phyloP scores from a whole-genome alignment of 768 basidiomycete species.

The Pulveroboletus sp. region DNA sequence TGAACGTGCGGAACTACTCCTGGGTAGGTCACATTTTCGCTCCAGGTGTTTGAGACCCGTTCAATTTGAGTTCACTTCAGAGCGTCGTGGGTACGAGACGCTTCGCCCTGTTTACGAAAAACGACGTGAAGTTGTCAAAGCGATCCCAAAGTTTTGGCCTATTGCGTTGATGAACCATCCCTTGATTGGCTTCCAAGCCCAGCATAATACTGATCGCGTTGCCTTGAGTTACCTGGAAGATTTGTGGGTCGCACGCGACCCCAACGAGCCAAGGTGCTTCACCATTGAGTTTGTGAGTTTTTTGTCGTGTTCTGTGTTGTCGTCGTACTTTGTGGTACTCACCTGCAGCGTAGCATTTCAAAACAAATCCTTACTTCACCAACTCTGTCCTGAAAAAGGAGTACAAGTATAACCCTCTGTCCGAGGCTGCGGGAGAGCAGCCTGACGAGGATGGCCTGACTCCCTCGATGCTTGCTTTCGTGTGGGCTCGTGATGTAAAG shows the following conservation, averaged over 20 bases:
- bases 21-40: slow-evolving; percentile 48
- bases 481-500: slow-evolving; percentile 71
- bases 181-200: slow-evolving; percentile 57
- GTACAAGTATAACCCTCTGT: slow-evolving; percentile 63
- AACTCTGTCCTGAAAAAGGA: slow-evolving; percentile 77
- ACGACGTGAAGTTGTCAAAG: slow-evolving; percentile 61
- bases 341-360: slow-evolving; percentile 56
- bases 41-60: background rate
- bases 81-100: slow-evolving; percentile 56
- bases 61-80: slow-evolving; percentile 33
- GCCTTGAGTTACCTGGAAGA: slow-evolving; percentile 84
- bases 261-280: slow-evolving; percentile 72
- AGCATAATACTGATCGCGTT: slow-evolving; percentile 71
- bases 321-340: background rate
- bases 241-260: slow-evolving; percentile 74
- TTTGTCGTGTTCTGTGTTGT: slow-evolving; percentile 1
- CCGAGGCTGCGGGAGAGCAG: slow-evolving; percentile 48
- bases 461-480: slow-evolving; percentile 72
- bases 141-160: slow-evolving; percentile 81
- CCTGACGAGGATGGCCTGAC: slow-evolving; percentile 74
- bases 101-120: slow-evolving; percentile 62
- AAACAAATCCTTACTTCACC: slow-evolving; percentile 79
- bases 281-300: slow-evolving; percentile 82
- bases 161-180: slow-evolving; percentile 73
- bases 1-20: slow-evolving; percentile 62